A percentile compares a stretch with the other conserved stretches of the same genome.
These are phyloP conservation scores for Schizonepeta tenuifolia DNA, from an alignment of 257 asterid species.

Conservation along the genomic window DNA sequence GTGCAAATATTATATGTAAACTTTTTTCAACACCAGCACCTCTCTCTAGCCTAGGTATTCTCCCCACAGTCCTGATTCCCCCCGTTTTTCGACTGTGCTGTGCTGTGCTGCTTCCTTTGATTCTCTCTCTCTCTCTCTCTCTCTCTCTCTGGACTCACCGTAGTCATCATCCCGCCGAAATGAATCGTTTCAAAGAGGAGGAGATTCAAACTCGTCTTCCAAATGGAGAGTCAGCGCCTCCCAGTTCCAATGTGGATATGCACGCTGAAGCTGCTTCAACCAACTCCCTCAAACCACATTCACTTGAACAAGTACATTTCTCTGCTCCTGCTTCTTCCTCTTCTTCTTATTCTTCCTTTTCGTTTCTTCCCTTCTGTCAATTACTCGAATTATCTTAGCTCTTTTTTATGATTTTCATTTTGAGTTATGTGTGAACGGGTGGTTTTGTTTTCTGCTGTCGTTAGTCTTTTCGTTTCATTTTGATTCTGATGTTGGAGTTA, in stretches of 20 bases:
- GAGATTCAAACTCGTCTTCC: conserved; percentile 42
- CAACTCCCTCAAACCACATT: conserved; percentile 22
- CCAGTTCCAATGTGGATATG: conserved; percentile 32
- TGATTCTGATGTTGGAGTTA: conserved; percentile 20
- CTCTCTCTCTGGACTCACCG: conserved; percentile 3
- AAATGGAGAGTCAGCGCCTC: conserved; percentile 41
- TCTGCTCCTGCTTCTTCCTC: neutral
- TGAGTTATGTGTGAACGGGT: conserved; percentile 20
- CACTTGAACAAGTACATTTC: conserved; percentile 35
- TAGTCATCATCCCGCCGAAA: conserved; percentile 14
- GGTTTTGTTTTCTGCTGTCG: conserved; percentile 25
- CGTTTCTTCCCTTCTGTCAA: neutral
- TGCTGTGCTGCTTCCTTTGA: neutral
- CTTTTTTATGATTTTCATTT: neutral
- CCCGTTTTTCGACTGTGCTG: conserved; percentile 17
- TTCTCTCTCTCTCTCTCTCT: neutral
- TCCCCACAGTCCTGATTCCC: neutral
- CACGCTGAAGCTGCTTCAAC: conserved; percentile 38
- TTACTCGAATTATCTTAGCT: neutral
- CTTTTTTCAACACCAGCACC: neutral
- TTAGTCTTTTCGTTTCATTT: conserved; percentile 25
- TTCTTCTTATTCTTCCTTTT: neutral
- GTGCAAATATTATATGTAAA: conserved; percentile 4
- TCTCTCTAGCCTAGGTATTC: conserved; percentile 36
- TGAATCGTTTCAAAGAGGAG: conserved; percentile 43